Conservation (phyloP, 306 rosid genomes). For the Erythrophleum fordii region DNA sequence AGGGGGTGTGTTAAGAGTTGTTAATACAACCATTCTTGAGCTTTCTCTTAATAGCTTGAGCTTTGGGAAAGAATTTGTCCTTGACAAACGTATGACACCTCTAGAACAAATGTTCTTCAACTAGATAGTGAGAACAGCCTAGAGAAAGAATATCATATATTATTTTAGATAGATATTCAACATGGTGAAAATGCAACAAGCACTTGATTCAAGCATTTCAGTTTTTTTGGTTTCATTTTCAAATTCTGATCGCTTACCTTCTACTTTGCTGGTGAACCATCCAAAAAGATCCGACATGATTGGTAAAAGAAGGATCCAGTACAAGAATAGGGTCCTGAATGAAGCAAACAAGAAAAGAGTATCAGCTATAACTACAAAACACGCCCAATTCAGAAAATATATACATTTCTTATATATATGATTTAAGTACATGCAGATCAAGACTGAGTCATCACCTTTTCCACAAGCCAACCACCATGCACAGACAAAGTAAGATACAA, state of each 20-base stretch:
- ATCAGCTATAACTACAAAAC: slow-evolving; percentile 16
- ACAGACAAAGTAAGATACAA: slow-evolving; percentile 77
- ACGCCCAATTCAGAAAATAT: neutral
- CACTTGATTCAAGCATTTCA: neutral
- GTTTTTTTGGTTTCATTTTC: neutral
- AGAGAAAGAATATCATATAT: slow-evolving; percentile 14
- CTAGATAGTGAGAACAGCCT: neutral
- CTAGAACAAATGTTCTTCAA: slow-evolving; percentile 1
- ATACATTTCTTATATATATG: neutral
- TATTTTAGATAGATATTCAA: neutral
- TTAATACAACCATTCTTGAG: neutral
- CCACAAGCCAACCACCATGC: slow-evolving; percentile 92
- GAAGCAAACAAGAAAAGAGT: slow-evolving; percentile 34
- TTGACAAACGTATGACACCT: neutral
- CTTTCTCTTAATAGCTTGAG: neutral
- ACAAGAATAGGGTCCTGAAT: slow-evolving; percentile 82
- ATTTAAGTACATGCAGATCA: slow-evolving; percentile 5
- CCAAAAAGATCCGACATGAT: slow-evolving; percentile 83
- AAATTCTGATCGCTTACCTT: slow-evolving; percentile 62
- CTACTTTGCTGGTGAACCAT: slow-evolving; percentile 82
- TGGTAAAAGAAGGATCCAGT: slow-evolving; percentile 70
- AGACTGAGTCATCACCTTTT: slow-evolving; percentile 67
- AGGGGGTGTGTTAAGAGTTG: neutral
- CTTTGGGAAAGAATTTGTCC: neutral
- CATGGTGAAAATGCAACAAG: neutral